Base-by-base conservation (phyloP, 805 yeast species). In the Candida corydali region DNA sequence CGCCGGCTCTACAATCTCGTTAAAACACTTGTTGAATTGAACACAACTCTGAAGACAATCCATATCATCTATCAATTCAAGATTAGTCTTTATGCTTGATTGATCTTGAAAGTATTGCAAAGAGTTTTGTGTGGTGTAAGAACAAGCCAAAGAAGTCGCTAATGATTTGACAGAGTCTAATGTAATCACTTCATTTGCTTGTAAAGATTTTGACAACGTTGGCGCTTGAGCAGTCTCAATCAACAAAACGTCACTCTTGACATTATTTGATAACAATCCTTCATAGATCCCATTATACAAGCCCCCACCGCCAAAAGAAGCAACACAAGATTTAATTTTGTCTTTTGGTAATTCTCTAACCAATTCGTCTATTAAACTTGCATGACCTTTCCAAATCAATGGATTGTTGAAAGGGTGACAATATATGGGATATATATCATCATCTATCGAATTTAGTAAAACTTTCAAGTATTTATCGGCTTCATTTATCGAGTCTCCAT, bases 171-270 rank as follows among this genome's bases (percentile, higher is more conserved):
- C 69, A 25, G 73, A 68, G 2, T 62, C 57, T 17, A 80, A 57
- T 10, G 54, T 52, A 8, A 78, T 68, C 7, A 67, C 65, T 32
- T 64, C 46, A 5, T 72, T 68, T 1, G 72, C 69, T 26, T 60
- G 56, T 31, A 82, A 54, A 1, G 84, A 72, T 29, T 62, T 62
- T 45, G 69, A 58, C 39, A 82, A 69, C 0, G 82, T 76, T 8
- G 82, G 80, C 10, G 80, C 78, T 15, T 80, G 80, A n/a, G 54
- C 59, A 0, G 87, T 78, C 50, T 82, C 88, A 3, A 79, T 70
- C 11, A 40, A 74, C 61, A 44, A 63, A 40, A 58, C 53, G 41
- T 43, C 63, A 16, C 66, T 56, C 16, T 56, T 39, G 1, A 27
- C 19, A 5, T 38, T 49, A 44, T 67, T 47, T 26, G 55, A 53